Base-by-base conservation (phyloP, 129 eudicot genomes). In the Tanacetum coccineum region DNA sequence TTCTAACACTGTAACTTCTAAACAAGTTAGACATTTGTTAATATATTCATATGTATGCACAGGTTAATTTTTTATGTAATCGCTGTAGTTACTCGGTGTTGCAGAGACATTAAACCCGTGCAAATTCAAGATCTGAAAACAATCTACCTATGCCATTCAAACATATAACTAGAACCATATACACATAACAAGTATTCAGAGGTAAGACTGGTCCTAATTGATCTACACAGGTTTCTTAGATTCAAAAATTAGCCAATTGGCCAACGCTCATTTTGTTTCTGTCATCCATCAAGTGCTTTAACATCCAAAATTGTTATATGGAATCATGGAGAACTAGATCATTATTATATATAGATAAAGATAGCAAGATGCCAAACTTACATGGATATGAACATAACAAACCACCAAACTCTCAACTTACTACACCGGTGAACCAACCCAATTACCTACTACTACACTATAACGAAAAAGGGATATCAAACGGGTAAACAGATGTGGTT, bases 241-340 rank as follows among this genome's bases (percentile, higher is more conserved):
- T 6, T 17, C 36, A 32, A 67, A 52, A 67, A 30, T 11, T 11
- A 67, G 4, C 12, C 53, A 13, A 18, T 46, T 46, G 13, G 22
- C 36, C 36, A 28, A 28, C 36, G 42, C 17, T 40, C 56, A 47
- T n/a, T 46, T 47, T 46, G 21, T n/a, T n/a, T 15, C 28, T 17
- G 30, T 51, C 61, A 67, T 53, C 36, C 39, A 52, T 53, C 62
- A 68, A 68, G 39, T 12, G 51, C 46, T 15, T 53, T 17, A 30
- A 54, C 54, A 51, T 32, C 36, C 62, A 52, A 67, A 18, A 36
- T 32, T 36, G 18, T 15, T 14, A 18, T 51, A 67, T 32, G 40
- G 40, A 32, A 32, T 32, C 40, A 32, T 6, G 40, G 40, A 32
- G 40, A 32, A 32, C 9, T 32, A 32, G 40, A 32, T 32, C 40